A percentile compares a stretch with the other conserved stretches of the same genome.
Evolutionary conservation across 768 basidiomycete species (phyloP).

Genomic region (Cubamyces sp.): DNA sequence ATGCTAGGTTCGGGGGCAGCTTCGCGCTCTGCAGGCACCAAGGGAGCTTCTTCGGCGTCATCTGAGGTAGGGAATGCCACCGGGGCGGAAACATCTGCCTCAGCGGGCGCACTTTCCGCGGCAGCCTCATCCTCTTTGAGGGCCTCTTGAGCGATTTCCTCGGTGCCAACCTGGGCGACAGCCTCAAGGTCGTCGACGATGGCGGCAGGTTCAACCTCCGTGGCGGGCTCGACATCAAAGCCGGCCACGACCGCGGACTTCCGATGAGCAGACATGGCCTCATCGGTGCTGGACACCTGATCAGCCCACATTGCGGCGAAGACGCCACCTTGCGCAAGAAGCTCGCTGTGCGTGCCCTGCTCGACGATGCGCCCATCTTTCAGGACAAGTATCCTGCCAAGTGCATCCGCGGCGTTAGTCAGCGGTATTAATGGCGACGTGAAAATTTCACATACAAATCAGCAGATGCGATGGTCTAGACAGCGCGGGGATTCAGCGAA

Average conservation of each 20-base stretch:
- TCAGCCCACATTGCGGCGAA: slow-evolving; percentile 92
- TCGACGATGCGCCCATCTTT: slow-evolving; percentile 90
- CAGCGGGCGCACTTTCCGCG: slow-evolving; percentile 19
- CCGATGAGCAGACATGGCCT: slow-evolving; percentile 43
- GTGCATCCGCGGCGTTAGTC: slow-evolving; percentile 2
- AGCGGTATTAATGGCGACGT: neutral
- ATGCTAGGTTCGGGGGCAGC: slow-evolving; percentile 16
- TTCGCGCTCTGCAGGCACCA: slow-evolving; percentile 20
- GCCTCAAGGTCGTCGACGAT: slow-evolving; percentile 14
- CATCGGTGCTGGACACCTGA: slow-evolving; percentile 70
- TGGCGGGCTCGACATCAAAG: slow-evolving; percentile 43
- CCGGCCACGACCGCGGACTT: slow-evolving; percentile 47
- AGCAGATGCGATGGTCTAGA: slow-evolving; percentile 56
- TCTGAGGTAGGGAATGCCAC: slow-evolving; percentile 27
- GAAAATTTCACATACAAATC: slow-evolving; percentile 45
- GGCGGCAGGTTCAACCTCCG: slow-evolving; percentile 14
- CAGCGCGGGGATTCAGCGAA: slow-evolving; percentile 6
- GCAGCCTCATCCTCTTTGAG: slow-evolving; percentile 28
- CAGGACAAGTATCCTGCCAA: slow-evolving; percentile 80
- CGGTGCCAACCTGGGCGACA: slow-evolving; percentile 25
- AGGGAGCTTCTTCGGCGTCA: slow-evolving; percentile 17
- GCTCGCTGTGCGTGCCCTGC: slow-evolving; percentile 76
- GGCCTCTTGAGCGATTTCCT: slow-evolving; percentile 33
- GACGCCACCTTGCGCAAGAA: slow-evolving; percentile 68
- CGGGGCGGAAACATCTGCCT: slow-evolving; percentile 3